These are phyloP conservation scores for Somion occarium DNA, from an alignment of 1,284 basidiomycete species.

Conservation along the genomic window DNA sequence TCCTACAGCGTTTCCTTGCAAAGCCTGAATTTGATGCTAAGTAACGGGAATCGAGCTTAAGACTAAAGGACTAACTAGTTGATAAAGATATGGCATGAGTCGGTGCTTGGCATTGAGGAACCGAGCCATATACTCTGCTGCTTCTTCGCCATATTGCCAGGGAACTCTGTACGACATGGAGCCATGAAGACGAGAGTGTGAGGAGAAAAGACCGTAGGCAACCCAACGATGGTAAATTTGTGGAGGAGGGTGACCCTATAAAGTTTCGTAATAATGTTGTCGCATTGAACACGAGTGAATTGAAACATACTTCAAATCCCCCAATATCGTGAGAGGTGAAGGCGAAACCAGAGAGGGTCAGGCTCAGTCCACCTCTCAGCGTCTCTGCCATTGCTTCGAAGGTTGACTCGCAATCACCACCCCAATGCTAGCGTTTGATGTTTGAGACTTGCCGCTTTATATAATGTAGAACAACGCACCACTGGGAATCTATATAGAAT, in stretches of 20 bases:
- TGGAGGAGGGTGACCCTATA: constrained; percentile 64
- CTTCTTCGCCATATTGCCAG: constrained; percentile 72
- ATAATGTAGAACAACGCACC: constrained; percentile 19
- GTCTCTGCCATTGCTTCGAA: constrained; percentile 78
- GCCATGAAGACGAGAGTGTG: constrained; percentile 69
- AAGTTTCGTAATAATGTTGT: no score
- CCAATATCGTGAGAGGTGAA: constrained; percentile 75
- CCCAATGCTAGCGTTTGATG: constrained; percentile 52
- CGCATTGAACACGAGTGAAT: no score
- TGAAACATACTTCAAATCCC: no score
- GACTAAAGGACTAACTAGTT: constrained; percentile 39
- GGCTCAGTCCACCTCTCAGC: constrained; percentile 59
- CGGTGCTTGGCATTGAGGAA: constrained; percentile 66
- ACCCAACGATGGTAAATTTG: constrained; percentile 75
- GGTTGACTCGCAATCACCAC: constrained; percentile 74
- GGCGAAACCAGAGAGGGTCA: constrained; percentile 66
- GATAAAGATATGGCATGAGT: constrained; percentile 72
- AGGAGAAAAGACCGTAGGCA: constrained; percentile 68
- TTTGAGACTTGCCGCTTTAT: constrained; percentile 3
- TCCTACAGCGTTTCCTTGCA: constrained; percentile 53
- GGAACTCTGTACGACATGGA: constrained; percentile 71
- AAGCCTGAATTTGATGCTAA: constrained; percentile 37
- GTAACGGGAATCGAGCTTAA: neutral
- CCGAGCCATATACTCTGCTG: constrained; percentile 60
- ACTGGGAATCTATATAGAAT: constrained; percentile 32